Conservation (phyloP, 805 yeast species). For the Maudiozyma saulgeensis region DNA sequence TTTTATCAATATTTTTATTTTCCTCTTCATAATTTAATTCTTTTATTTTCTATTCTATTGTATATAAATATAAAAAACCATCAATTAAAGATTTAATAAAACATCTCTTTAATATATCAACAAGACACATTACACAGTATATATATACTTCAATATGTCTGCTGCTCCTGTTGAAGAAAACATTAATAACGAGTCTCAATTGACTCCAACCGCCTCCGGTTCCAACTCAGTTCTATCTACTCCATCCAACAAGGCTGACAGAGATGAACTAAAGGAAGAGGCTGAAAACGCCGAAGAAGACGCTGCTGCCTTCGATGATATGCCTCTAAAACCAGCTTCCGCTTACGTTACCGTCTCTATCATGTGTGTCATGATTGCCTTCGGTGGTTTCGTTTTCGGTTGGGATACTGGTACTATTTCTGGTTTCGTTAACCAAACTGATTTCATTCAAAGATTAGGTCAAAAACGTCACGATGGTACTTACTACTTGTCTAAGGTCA, state of each 20-base stretch:
- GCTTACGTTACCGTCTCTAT: conserved; percentile 28
- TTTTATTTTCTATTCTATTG: not conserved
- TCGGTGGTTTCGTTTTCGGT: conserved; percentile 41
- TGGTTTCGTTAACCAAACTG: conserved; percentile 58
- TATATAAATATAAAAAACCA: not conserved
- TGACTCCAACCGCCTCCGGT: conserved; percentile 11
- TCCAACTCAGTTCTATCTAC: conserved; percentile 20
- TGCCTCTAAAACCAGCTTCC: conserved; percentile 29
- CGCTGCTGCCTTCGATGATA: conserved; percentile 6
- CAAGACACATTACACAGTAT: not conserved
- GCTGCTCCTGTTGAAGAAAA: conserved; percentile 2
- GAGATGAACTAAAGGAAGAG: conserved; percentile 19
- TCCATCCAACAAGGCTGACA: conserved; percentile 25
- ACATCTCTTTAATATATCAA: not conserved
- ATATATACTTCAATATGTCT: conserved; percentile 1
- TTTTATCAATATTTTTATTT: not conserved
- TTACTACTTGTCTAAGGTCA: conserved; percentile 34
- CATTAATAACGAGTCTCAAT: not conserved
- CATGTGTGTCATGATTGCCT: conserved; percentile 27
- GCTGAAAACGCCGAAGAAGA: not conserved
- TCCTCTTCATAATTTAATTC: not conserved
- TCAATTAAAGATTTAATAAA: not conserved
- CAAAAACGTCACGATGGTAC: conserved; percentile 32
- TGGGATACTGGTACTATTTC: conserved; percentile 75
- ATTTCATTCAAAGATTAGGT: conserved; percentile 47